These are phyloP conservation scores for Aspergillus melleus DNA, from an alignment of 2,329 filamentous ascomycete genomes.

Conservation along the genomic window DNA sequence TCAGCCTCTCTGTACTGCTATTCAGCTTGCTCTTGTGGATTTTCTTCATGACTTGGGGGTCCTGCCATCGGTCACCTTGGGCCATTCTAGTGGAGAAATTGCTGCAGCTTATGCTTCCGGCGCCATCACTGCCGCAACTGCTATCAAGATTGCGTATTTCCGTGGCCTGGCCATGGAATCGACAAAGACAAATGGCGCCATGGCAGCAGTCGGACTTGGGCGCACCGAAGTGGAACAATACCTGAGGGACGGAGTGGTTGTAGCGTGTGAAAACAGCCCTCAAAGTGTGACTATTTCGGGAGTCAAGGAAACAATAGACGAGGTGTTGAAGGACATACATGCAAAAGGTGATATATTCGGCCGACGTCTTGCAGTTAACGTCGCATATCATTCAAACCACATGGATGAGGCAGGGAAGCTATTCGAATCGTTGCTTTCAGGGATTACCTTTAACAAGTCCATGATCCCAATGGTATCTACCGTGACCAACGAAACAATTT, in stretches of 20 bases:
- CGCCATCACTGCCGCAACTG: neutral
- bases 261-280: slow-evolving; percentile 43
- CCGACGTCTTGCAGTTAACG: slow-evolving; percentile 12
- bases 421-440: neutral
- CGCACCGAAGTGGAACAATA: slow-evolving; percentile 2
- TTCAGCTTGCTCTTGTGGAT: slow-evolving; percentile 33
- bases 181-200: slow-evolving; percentile 8
- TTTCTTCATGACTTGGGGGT: slow-evolving; percentile 26
- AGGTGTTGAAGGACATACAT: neutral
- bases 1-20: slow-evolving; percentile 19
- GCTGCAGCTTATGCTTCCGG: slow-evolving; percentile 13
- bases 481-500: neutral
- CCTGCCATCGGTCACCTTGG: slow-evolving; percentile 22
- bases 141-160: slow-evolving; percentile 8
- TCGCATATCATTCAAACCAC: slow-evolving; percentile 17
- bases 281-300: slow-evolving; percentile 28
- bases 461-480: slow-evolving; percentile 11
- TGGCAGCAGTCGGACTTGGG: slow-evolving; percentile 23
- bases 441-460: neutral
- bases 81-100: slow-evolving; percentile 38
- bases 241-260: slow-evolving; percentile 11
- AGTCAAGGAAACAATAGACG: slow-evolving; percentile 1
- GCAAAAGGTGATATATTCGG: slow-evolving; percentile 5
- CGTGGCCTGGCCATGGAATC: neutral
- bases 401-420: neutral